phyloP scores from a whole-genome alignment of 2,329 filamentous ascomycete genomes.

The Diaporthe sp. region DNA sequence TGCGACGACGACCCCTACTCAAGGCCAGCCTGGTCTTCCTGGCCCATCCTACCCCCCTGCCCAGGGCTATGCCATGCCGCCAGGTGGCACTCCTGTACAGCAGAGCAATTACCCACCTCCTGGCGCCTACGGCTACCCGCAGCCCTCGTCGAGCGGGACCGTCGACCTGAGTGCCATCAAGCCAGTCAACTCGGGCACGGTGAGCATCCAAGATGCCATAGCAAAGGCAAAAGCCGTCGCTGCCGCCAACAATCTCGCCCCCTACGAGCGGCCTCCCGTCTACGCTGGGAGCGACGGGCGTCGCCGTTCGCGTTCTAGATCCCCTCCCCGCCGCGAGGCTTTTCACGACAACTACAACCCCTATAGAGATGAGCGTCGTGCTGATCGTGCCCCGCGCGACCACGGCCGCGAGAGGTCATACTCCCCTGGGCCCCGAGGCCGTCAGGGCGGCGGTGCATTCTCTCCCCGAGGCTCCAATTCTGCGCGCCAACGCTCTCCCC shows the following conservation, averaged over 20 bases:
- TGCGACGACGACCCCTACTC: constrained; percentile 37
- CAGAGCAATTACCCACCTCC: constrained; percentile 37
- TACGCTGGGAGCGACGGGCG: constrained; percentile 62
- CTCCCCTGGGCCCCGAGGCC: constrained; percentile 70
- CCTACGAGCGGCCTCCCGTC: constrained; percentile 69
- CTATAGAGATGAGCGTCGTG: constrained; percentile 87
- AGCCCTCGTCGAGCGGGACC: constrained; percentile 80
- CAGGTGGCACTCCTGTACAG: constrained; percentile 27
- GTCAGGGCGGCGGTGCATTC: constrained; percentile 63
- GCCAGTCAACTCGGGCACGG: constrained; percentile 83
- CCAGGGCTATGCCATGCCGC: constrained; percentile 37
- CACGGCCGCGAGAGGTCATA: constrained; percentile 78
- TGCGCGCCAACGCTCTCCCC: constrained; percentile 70
- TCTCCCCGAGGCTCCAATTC: constrained; percentile 70
- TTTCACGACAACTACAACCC: constrained; percentile 84
- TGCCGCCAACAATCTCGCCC: constrained; percentile 79
- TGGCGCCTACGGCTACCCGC: constrained; percentile 60
- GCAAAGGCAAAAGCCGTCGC: constrained; percentile 88
- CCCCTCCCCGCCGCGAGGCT: constrained; percentile 75
- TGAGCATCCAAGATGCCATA: constrained; percentile 87
- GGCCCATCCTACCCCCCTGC: constrained; percentile 37
- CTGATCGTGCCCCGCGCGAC: constrained; percentile 67
- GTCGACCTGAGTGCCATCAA: constrained; percentile 85
- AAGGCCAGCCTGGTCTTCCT: constrained; percentile 39
- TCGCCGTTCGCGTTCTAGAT: constrained; percentile 78